Evolutionary conservation across 2,329 filamentous ascomycete species (phyloP).

Genomic region (Aspergillus cejpii): DNA sequence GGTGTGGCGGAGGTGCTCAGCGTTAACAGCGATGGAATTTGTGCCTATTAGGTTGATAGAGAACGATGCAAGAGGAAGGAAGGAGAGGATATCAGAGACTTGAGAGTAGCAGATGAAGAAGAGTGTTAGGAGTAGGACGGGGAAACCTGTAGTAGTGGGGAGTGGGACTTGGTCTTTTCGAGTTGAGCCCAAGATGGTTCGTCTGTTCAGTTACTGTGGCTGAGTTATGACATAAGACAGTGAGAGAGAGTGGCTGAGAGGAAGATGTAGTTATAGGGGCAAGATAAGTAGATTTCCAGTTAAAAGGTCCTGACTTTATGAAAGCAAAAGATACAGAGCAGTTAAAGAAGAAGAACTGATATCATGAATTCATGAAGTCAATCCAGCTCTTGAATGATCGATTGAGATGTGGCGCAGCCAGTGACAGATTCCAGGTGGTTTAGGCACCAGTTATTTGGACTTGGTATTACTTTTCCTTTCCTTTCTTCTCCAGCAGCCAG

Average conservation of each 20-base stretch:
- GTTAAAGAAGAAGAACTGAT: no score
- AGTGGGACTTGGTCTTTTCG: slow-evolving; percentile 10
- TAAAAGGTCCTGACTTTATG: background rate
- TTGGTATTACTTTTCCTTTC: background rate
- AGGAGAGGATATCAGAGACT: background rate
- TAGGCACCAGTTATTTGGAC: background rate
- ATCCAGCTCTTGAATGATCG: background rate
- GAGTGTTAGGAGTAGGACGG: slow-evolving; percentile 4
- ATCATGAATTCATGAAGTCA: background rate
- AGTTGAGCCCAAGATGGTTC: slow-evolving; percentile 10
- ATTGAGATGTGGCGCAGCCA: background rate
- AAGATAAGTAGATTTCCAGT: no score
- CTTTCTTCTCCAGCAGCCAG: no score
- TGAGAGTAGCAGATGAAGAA: background rate
- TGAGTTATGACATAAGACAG: slow-evolving; percentile 23
- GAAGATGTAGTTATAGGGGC: no score
- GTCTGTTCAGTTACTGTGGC: slow-evolving; percentile 17
- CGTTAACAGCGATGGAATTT: background rate
- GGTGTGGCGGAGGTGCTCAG: slow-evolving; percentile 4
- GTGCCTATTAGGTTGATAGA: background rate
- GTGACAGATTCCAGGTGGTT: background rate
- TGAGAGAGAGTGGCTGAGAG: slow-evolving; percentile 9
- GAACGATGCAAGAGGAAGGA: background rate
- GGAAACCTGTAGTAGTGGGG: slow-evolving; percentile 1
- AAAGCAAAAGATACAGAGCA: background rate